Evolutionary conservation across 2,329 filamentous ascomycete species (phyloP).

Genomic region (Beauveria asiatica): DNA sequence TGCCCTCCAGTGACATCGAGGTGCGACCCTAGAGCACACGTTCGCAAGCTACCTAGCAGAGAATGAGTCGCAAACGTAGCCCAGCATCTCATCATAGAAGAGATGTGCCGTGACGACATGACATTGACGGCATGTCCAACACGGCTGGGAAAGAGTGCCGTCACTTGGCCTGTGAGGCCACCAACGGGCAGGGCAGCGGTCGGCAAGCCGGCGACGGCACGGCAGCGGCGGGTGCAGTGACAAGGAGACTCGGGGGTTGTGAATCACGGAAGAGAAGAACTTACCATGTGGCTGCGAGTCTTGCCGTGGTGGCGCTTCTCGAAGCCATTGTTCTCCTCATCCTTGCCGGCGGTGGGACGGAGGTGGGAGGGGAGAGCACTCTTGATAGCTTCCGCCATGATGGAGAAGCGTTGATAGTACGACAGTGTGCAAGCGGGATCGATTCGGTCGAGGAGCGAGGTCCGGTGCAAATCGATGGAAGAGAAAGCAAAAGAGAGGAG

Average conservation of each 20-base stretch:
- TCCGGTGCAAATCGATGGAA: background rate
- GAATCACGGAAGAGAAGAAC: conserved; percentile 26
- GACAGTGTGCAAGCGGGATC: conserved; percentile 8
- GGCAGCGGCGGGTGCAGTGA: background rate
- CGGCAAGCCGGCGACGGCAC: background rate
- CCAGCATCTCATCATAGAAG: background rate
- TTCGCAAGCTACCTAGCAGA: background rate
- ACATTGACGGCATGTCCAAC: background rate
- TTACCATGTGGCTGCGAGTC: conserved; percentile 77
- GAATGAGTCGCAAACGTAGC: background rate
- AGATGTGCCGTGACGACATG: background rate
- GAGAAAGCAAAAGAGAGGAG: background rate
- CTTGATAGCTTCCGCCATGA: conserved; percentile 64
- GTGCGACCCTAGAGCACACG: background rate
- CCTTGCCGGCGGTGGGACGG: conserved; percentile 46
- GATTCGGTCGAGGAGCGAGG: conserved; percentile 9
- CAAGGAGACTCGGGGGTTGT: background rate
- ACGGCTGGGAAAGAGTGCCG: too few relatives aligned
- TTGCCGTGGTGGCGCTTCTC: conserved; percentile 70
- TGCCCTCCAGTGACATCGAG: conserved; percentile 3
- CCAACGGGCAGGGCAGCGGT: background rate
- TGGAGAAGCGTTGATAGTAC: conserved; percentile 18
- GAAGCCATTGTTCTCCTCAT: conserved; percentile 37
- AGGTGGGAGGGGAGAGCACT: conserved; percentile 78
- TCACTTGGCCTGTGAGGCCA: background rate